Evolutionary conservation across 2,329 filamentous ascomycete genomes (phyloP), one percentile per base, ranked within the genome.

Genomic region (Fusarium torreyae): DNA sequence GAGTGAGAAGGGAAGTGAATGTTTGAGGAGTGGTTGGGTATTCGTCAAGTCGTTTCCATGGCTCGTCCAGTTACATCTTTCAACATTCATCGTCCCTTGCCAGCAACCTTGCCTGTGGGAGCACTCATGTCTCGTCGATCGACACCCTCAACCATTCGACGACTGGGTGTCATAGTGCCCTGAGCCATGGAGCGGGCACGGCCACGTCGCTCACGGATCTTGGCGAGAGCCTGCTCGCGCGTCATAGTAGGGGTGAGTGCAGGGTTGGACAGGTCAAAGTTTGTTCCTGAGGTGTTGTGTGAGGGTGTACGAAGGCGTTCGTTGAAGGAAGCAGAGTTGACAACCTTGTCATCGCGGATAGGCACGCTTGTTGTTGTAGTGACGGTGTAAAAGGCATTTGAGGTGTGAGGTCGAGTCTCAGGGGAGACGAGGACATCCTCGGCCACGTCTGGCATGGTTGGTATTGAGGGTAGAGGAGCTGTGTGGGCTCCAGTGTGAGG

Each of bases 161-260:
- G 88, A 65, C 84, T 82, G 9, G 77, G 74, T 20, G 90, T 91
- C 63, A 85, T 81, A 7, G 88, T 85, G 4, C 88, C 88, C 53
- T 88, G 85, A 6, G 89, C 89, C 59, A 91, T 87, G 77, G 90
- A 93, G 70, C 89, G 86, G 58, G 92, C 91, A 45, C 92, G 83
- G 8, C 91, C 91, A 54, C 92, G 83, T 28, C 92, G 85, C 80
- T 93, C 90, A 54, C 89, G 86, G 70, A 95, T 94, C 76, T 91
- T 89, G 57, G 91, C 91, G 17, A 95, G 85, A 5, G 92, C 92
- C 78, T 94, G 86, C 77, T 94, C 92, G 55, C 92, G 86, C 26
- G 88, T 88, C 87, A 91, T 89, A 39, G 89, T 91, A 7, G 88
- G 88, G 42, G 86, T 89, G 63, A 91, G 77, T 11, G 88, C 88